Base-by-base conservation (phyloP, 2,329 filamentous ascomycete genomes). In the Trichoderma sp. region DNA sequence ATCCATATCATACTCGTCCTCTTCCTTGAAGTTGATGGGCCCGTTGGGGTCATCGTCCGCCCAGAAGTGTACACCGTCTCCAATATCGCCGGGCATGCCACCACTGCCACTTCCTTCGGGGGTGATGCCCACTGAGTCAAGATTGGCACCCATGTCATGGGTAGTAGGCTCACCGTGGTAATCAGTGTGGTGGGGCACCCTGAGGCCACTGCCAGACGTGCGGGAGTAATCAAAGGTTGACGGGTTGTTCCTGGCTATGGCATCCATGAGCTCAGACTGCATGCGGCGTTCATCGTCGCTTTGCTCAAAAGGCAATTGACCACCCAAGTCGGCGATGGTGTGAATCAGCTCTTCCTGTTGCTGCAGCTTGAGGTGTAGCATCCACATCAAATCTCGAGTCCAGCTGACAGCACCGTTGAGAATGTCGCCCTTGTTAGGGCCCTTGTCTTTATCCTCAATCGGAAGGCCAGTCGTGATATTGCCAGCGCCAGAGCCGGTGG, bases 341-440 rank as follows among this genome's bases (percentile, higher is more conserved):
- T 94, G 91, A 75, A 91, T 89, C 60, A 98, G 86, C 77, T 97
- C 91, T 71, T 96, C 91, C 78, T 97, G 93, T 79, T 97, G 93
- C 77, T 96, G 90, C 72, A 97, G 86, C 81, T 97, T 97, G 76
- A 92, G 86, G 77, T 97, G 90, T 70, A 97, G 83, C 83, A 96
- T 91, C 96, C 96, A 98, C 93, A 98, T 97, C 64, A 99, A 85
- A 81, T 99, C 96, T 71, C 95, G 89, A 70, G 93, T 97, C 96
- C 96, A 99, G 81, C 93, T 94, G 66, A 98, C 96, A 39, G 95
- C 92, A 34, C 96, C 95, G 76, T 98, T 98, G 75, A 99, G 90
- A 70, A 99, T 98, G 75, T 99, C 96, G 59, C 96, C 96, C 82
- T 99, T 99, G 84, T 98, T 98, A 6, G 96, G 96, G 0, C 96